A percentile compares a stretch with the other conserved stretches of the same genome.
Evolutionary conservation across 495 filamentous ascomycete species (phyloP).

Genomic region (Sordaria brevicollis): DNA sequence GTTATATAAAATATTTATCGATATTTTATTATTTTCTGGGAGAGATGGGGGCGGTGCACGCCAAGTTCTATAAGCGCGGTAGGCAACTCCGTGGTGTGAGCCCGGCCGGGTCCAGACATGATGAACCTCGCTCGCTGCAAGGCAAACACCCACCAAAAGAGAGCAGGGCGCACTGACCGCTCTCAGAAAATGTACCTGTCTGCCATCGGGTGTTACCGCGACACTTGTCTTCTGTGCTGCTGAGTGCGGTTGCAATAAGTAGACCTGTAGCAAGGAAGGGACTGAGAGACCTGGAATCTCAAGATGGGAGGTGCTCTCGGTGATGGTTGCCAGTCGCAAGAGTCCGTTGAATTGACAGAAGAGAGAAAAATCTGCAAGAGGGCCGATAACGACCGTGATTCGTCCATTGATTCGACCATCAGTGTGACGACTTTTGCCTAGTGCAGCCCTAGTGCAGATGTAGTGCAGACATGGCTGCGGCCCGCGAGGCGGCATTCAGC

Average conservation of each 20-base stretch:
- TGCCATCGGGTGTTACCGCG: conserved; percentile 15
- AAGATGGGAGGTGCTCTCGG: neutral
- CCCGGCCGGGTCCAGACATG: neutral
- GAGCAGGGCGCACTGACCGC: neutral
- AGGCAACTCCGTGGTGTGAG: too few relatives aligned
- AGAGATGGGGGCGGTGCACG: too few relatives aligned
- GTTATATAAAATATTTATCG: too few relatives aligned
- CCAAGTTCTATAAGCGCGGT: too few relatives aligned
- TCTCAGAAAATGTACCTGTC: conserved; percentile 7
- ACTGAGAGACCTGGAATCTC: conserved; percentile 2
- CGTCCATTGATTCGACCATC: conserved; percentile 13
- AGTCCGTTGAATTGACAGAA: neutral
- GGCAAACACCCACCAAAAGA: neutral
- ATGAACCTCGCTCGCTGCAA: neutral
- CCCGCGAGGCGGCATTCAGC: conserved; percentile 22
- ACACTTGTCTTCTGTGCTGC: conserved; percentile 11
- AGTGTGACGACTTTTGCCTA: conserved; percentile 29
- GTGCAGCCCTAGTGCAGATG: conserved; percentile 24
- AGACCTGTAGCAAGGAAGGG: conserved; percentile 11
- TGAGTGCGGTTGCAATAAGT: neutral
- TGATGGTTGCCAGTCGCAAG: conserved; percentile 1
- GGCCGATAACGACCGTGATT: conserved; percentile 22
- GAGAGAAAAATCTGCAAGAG: conserved; percentile 7
- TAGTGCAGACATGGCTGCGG: conserved; percentile 29
- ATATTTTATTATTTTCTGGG: too few relatives aligned